These are phyloP conservation scores for Aspergillus sp. DNA, from an alignment of 2,329 filamentous ascomycete genomes.

Conservation along the genomic window DNA sequence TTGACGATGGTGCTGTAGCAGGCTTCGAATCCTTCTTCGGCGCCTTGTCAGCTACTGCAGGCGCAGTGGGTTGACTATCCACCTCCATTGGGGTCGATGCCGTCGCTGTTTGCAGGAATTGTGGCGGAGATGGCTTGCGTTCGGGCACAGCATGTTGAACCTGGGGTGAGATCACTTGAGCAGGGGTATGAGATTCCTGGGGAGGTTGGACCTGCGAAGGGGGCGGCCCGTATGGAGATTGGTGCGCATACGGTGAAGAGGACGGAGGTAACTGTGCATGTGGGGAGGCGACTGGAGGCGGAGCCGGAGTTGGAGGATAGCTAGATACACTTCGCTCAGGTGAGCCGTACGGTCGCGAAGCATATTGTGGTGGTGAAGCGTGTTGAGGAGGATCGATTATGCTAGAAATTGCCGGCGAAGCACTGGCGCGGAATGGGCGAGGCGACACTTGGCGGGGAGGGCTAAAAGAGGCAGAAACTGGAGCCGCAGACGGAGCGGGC, in stretches of 20 bases:
- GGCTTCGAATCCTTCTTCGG: constrained; percentile 48
- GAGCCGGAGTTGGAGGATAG: constrained; percentile 32
- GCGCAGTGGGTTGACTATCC: constrained; percentile 32
- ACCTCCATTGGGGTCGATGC: constrained; percentile 41
- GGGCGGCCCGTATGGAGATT: constrained; percentile 30
- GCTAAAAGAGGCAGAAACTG: constrained; percentile 41
- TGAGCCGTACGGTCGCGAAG: constrained; percentile 33
- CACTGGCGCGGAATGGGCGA: constrained; percentile 71
- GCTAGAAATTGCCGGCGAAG: constrained; percentile 89
- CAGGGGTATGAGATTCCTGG: constrained; percentile 23
- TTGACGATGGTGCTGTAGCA: constrained; percentile 55
- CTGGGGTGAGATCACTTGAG: constrained; percentile 18
- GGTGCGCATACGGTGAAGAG: constrained; percentile 32
- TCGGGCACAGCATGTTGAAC: constrained; percentile 8
- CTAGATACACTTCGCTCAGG: constrained; percentile 32
- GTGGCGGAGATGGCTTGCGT: constrained; percentile 16
- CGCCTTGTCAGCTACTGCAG: constrained; percentile 30
- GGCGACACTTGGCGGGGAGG: constrained; percentile 53
- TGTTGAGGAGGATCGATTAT: constrained; percentile 71
- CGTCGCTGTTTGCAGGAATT: constrained; percentile 24
- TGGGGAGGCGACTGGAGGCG: constrained; percentile 30
- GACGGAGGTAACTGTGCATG: constrained; percentile 28
- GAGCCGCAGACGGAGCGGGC: constrained; percentile 32
- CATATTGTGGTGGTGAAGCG: constrained; percentile 36
- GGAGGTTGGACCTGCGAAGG: constrained; percentile 27